Evolutionary conservation across 306 rosid genomes (phyloP).

Genomic region (Styphnolobium japonicum): DNA sequence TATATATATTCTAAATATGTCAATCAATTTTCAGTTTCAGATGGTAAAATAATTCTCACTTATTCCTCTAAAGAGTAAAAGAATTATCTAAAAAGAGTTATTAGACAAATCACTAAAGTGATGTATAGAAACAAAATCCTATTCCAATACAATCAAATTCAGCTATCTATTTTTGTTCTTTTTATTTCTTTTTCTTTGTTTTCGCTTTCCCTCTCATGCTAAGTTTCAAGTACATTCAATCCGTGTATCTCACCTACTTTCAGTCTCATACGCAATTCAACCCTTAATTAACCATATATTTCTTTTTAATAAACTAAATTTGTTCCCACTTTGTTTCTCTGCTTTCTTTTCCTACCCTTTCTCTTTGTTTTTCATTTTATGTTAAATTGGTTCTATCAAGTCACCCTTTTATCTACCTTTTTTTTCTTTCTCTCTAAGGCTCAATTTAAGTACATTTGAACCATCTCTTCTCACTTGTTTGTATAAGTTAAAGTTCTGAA

Average conservation of each 20-base stretch:
- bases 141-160: slow-evolving; percentile 2
- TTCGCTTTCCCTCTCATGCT: slow-evolving; percentile 19
- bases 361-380: slow-evolving; percentile 14
- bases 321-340: background rate
- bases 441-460: background rate
- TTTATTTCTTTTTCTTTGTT: too few species aligned
- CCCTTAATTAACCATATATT: background rate
- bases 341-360: background rate
- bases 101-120: slow-evolving; percentile 2
- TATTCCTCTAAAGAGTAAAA: background rate
- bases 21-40: background rate
- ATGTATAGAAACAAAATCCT: slow-evolving; percentile 23
- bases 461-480: background rate
- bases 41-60: background rate
- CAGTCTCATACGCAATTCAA: slow-evolving; percentile 20
- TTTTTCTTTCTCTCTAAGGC: background rate
- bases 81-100: background rate
- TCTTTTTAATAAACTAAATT: slow-evolving; percentile 8
- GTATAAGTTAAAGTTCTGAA: background rate
- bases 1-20: slow-evolving; percentile 2
- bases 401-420: background rate
- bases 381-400: background rate
- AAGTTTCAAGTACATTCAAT: slow-evolving; percentile 29
- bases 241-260: slow-evolving; percentile 17
- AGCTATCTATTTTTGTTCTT: background rate